Evolutionary conservation across 2,329 filamentous ascomycete genomes (phyloP).

Genomic region (Trichoderma simmonsii): DNA sequence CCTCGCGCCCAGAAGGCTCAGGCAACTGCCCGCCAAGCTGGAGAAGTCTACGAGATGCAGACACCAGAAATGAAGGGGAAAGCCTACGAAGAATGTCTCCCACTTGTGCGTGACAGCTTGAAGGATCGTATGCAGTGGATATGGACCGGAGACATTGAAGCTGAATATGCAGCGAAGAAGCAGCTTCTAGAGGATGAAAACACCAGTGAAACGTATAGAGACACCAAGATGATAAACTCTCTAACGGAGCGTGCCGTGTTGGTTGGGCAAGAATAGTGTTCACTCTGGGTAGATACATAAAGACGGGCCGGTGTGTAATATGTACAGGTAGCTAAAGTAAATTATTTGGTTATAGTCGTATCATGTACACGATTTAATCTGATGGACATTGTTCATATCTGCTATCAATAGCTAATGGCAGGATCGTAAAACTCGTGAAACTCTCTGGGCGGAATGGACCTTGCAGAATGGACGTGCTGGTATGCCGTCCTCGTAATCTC

Average conservation of each 20-base stretch:
- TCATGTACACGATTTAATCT: not conserved
- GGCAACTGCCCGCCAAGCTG: slow-evolving; percentile 8
- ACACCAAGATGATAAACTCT: not conserved
- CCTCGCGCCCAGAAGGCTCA: slow-evolving; percentile 15
- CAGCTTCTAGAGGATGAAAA: not conserved
- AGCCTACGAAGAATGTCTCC: not conserved
- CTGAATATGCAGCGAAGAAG: not conserved
- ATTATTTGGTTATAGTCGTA: not conserved
- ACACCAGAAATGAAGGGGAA: slow-evolving; percentile 4
- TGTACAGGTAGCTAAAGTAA: not conserved
- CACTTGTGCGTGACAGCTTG: slow-evolving; percentile 7
- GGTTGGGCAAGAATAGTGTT: not conserved
- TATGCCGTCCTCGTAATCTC: not conserved
- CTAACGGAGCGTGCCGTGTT: not conserved
- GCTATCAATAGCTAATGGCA: not conserved
- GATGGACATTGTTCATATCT: not conserved
- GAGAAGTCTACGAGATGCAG: slow-evolving; percentile 7
- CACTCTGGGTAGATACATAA: no score
- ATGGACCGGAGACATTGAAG: slow-evolving; percentile 9
- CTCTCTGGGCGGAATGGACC: not conserved
- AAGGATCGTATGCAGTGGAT: slow-evolving; percentile 11
- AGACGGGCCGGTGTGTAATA: not conserved
- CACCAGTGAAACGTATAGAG: not conserved
- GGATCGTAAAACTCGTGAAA: not conserved
- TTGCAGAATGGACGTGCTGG: not conserved